phyloP scores from a whole-genome alignment of 345 rosid species.

The Gossypium herbaceum region DNA sequence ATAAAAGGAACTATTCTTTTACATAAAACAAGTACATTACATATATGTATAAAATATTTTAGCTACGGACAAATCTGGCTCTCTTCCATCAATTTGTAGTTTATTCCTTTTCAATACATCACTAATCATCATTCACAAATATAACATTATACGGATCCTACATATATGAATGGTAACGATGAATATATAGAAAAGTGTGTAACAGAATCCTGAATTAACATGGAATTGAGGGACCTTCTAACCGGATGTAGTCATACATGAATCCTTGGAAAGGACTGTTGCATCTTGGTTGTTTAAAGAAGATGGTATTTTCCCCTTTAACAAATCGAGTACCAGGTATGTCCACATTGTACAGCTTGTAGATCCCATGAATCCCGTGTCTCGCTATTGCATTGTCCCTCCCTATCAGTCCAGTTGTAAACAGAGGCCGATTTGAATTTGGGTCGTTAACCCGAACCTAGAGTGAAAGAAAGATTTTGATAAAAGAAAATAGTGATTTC shows the following conservation, averaged over 20 bases:
- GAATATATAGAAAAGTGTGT: background rate
- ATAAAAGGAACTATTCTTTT: background rate
- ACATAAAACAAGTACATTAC: background rate
- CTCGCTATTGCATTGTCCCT: slow-evolving; percentile 92
- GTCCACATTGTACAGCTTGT: slow-evolving; percentile 55
- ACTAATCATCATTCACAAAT: background rate
- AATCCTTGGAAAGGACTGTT: slow-evolving; percentile 64
- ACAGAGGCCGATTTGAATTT: slow-evolving; percentile 49
- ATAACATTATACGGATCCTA: background rate
- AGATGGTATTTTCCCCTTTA: slow-evolving; percentile 70
- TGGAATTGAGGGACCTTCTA: slow-evolving; percentile 58
- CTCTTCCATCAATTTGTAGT: background rate
- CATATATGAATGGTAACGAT: background rate
- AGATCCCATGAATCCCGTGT: slow-evolving; percentile 82
- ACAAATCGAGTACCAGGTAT: slow-evolving; percentile 49
- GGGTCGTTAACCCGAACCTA: slow-evolving; percentile 76
- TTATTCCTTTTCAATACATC: background rate
- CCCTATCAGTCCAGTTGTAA: slow-evolving; percentile 78
- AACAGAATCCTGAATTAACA: background rate
- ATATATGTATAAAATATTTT: background rate
- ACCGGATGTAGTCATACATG: slow-evolving; percentile 85
- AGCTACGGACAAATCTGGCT: background rate
- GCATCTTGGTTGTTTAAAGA: slow-evolving; percentile 66
- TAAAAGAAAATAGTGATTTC: background rate
- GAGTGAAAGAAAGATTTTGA: background rate